Conservation (phyloP, 345 rosid species). For the Ceriops tagal region DNA sequence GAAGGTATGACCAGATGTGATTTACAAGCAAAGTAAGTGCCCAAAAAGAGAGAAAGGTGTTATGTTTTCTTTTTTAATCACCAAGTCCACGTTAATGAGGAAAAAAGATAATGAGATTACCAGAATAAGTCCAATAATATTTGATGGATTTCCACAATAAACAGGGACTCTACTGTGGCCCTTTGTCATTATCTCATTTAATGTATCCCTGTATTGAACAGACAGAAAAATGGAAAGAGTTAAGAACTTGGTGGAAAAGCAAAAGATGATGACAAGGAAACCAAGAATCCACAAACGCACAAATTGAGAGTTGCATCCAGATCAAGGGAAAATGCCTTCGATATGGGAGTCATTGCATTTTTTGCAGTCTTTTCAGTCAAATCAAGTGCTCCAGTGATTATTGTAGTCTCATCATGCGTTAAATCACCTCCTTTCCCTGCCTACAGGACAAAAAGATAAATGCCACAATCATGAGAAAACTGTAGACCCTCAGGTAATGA, state of each 20-base stretch:
- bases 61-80: background rate
- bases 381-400: constrained; percentile 94
- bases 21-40: background rate
- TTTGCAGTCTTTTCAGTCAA: constrained; percentile 86
- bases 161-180: constrained; percentile 99
- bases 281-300: constrained; percentile 55
- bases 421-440: constrained; percentile 96
- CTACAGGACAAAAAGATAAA: constrained; percentile 33
- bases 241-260: constrained; percentile 9
- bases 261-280: constrained; percentile 15
- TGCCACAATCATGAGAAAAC: constrained; percentile 16
- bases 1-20: background rate
- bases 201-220: constrained; percentile 55
- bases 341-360: constrained; percentile 93
- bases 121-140: constrained; percentile 88
- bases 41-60: background rate
- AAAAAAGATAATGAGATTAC: constrained; percentile 35
- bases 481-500: background rate
- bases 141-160: constrained; percentile 55
- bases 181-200: constrained; percentile 78
- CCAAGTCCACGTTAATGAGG: background rate
- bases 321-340: constrained; percentile 96
- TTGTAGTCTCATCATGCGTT: constrained; percentile 91
- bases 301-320: constrained; percentile 88
- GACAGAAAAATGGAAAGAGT: constrained; percentile 13